Evolutionary conservation across 2,329 filamentous ascomycete species (phyloP).

Genomic region (Venturia nashicola): DNA sequence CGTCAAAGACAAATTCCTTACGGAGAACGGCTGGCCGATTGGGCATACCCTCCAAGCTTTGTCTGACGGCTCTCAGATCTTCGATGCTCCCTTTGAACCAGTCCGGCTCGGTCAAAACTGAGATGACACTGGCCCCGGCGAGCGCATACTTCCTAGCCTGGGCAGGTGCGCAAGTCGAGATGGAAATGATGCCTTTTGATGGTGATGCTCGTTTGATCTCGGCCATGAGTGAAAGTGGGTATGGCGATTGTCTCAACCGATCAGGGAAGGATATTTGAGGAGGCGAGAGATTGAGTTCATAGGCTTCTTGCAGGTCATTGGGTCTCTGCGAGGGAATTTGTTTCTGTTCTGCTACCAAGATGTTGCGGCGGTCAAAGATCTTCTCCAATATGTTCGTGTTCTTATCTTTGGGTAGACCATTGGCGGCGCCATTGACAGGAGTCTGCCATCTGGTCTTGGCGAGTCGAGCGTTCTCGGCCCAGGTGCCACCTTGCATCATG

Average conservation of each 20-base stretch:
- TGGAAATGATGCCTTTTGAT: conserved; percentile 87
- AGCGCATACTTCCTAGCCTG: conserved; percentile 88
- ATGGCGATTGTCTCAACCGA: conserved; percentile 69
- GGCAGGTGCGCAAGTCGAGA: conserved; percentile 74
- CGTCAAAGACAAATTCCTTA: conserved; percentile 96
- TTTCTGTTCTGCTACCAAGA: conserved; percentile 68
- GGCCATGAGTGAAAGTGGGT: conserved; percentile 85
- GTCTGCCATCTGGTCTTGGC: conserved; percentile 23
- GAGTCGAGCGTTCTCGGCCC: conserved; percentile 63
- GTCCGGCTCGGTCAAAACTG: conserved; percentile 93
- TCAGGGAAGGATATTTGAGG: conserved; percentile 70
- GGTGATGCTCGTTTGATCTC: conserved; percentile 96
- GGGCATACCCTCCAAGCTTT: conserved; percentile 80
- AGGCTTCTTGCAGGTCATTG: conserved; percentile 73
- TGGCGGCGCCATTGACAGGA: conserved; percentile 18
- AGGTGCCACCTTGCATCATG: conserved; percentile 76
- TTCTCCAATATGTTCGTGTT: conserved; percentile 79
- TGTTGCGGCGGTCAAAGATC: conserved; percentile 75
- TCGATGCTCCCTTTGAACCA: conserved; percentile 99
- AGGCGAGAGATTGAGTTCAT: conserved; percentile 72
- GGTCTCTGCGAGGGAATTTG: conserved; percentile 72
- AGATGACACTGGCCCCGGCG: conserved; percentile 92
- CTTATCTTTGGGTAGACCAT: conserved; percentile 33
- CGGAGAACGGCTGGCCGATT: conserved; percentile 84
- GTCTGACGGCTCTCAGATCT: conserved; percentile 74